A percentile compares a stretch with the other conserved stretches of the same genome.
Evolutionary conservation across 306 rosid species (phyloP).

Genomic region (Casuarina equisetifolia): DNA sequence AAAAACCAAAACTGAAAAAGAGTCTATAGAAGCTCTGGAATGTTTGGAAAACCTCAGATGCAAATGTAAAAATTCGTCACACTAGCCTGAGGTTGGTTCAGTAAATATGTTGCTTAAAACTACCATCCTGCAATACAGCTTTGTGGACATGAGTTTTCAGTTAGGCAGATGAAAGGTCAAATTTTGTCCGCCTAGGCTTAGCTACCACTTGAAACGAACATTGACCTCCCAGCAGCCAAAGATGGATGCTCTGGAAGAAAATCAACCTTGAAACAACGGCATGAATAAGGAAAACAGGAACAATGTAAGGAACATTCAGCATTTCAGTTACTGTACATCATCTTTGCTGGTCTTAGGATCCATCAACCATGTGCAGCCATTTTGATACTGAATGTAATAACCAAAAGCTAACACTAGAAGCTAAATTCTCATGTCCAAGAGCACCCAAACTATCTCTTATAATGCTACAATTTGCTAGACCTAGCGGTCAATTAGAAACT

Average conservation of each 20-base stretch:
- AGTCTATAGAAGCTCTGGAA: too few relatives aligned
- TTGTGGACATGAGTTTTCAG: too few relatives aligned
- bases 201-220: neutral
- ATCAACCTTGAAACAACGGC: neutral
- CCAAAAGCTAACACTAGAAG: conserved; percentile 27
- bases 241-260: neutral
- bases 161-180: neutral
- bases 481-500: conserved; percentile 24
- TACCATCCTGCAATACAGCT: too few relatives aligned
- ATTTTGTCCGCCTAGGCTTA: neutral
- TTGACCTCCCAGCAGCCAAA: neutral
- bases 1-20: too few relatives aligned
- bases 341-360: neutral
- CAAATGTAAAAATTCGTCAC: too few relatives aligned
- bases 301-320: neutral
- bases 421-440: conserved; percentile 26
- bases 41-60: too few relatives aligned
- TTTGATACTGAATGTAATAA: neutral
- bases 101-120: too few relatives aligned
- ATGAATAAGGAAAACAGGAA: neutral
- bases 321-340: neutral
- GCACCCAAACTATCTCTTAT: conserved; percentile 22
- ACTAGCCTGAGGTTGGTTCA: too few relatives aligned
- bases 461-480: conserved; percentile 33
- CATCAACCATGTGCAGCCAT: neutral